phyloP scores from a whole-genome alignment of 2,329 filamentous ascomycete genomes.

The Sporothrix humicola region DNA sequence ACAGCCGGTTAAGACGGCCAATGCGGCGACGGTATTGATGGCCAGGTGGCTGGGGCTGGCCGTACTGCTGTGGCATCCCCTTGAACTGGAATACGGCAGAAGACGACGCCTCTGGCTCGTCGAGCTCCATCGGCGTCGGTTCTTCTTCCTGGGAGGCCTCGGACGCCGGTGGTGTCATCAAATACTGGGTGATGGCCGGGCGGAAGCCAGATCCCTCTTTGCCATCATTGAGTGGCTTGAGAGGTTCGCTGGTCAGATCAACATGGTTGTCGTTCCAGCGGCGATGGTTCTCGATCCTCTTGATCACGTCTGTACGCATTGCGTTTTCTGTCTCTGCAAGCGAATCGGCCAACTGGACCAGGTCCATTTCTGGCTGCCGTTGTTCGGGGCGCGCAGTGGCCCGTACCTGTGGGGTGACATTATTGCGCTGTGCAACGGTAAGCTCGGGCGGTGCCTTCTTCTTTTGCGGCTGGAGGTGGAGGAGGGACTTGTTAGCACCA shows the following conservation, averaged over 20 bases:
- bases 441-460: constrained; percentile 65
- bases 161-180: constrained; percentile 68
- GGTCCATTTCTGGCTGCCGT: constrained; percentile 76
- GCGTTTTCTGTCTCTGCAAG: constrained; percentile 81
- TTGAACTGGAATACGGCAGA: constrained; percentile 55
- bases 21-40: constrained; percentile 82
- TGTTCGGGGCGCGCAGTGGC: constrained; percentile 71
- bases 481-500: constrained; percentile 46
- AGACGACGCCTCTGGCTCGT: constrained; percentile 49
- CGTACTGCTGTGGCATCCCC: constrained; percentile 47
- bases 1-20: constrained; percentile 81
- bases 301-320: constrained; percentile 80
- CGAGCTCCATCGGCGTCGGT: constrained; percentile 57
- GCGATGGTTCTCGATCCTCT: constrained; percentile 84
- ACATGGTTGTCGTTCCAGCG: constrained; percentile 91
- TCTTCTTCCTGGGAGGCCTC: constrained; percentile 56
- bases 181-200: constrained; percentile 72
- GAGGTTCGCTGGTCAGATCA: constrained; percentile 83
- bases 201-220: constrained; percentile 68
- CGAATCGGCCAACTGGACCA: constrained; percentile 76
- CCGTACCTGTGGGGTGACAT: constrained; percentile 69
- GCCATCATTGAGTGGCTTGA: constrained; percentile 76
- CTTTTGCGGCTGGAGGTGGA: constrained; percentile 66
- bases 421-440: constrained; percentile 62
- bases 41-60: constrained; percentile 38